These are phyloP conservation scores for Leccinum rimulosum DNA, from an alignment of 768 basidiomycete species.

Conservation along the genomic window DNA sequence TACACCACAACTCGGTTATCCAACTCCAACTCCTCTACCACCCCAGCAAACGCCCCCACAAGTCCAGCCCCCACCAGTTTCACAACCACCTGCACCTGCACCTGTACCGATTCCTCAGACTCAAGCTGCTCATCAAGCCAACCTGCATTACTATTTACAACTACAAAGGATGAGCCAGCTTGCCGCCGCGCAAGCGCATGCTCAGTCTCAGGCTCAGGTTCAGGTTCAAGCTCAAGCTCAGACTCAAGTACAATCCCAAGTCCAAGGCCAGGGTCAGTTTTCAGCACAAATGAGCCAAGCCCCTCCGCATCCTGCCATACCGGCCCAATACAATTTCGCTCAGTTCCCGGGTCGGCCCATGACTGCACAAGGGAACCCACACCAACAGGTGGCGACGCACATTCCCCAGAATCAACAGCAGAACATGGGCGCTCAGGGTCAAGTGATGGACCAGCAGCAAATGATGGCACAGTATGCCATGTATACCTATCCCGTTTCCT, in stretches of 20 bases:
- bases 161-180: constrained; percentile 20
- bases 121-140: constrained; percentile 15
- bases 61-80: constrained; percentile 22
- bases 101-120: constrained; percentile 17
- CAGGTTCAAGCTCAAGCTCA: constrained; percentile 15
- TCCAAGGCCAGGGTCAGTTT: constrained; percentile 26
- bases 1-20: constrained; percentile 29
- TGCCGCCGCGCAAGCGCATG: not conserved
- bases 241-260: constrained; percentile 20
- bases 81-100: constrained; percentile 14
- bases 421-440: constrained; percentile 24
- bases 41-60: constrained; percentile 26
- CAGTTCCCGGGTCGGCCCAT: constrained; percentile 31
- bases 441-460: constrained; percentile 29
- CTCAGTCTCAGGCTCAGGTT: not conserved
- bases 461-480: constrained; percentile 30
- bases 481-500: constrained; percentile 26
- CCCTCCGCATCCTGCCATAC: constrained; percentile 25
- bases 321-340: constrained; percentile 34
- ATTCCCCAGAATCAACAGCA: constrained; percentile 30
- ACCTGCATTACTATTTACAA: constrained; percentile 9
- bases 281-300: constrained; percentile 24
- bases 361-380: constrained; percentile 26
- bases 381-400: constrained; percentile 25
- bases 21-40: constrained; percentile 17